Evolutionary conservation across 2,329 filamentous ascomycete species (phyloP), one percentile per base, ranked within the genome.

Genomic region (Daldinia eschscholtzii): DNA sequence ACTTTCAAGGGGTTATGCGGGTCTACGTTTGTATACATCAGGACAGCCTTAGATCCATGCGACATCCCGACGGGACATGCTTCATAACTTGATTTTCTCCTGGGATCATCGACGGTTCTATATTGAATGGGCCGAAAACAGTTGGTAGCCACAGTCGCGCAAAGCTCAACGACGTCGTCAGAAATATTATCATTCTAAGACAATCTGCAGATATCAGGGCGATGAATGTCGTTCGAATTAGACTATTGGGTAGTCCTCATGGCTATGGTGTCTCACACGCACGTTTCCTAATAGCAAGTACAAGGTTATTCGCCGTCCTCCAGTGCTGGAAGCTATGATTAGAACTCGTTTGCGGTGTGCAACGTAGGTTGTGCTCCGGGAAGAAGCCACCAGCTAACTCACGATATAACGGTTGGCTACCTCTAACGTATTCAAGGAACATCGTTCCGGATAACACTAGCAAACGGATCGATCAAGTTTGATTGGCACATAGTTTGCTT

Each of bases 11-110:
- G 46, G 26, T 35, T 50, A 28, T 57, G 65, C 63, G 57, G 62
- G 57, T 64, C 64, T 68, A 67, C 41, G 53, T 60, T 63, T 63
- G 69, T 71, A 68, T 70, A 68, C 64, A 52, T 53, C 61, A 37
- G 55, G 57, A 61, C 59, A 65, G 56, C 57, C 42, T 69, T 73
- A 58, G 66, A 55, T 56, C 37, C 62, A 74, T 77, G 74, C 75
- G 70, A 61, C 61, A 64, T 67, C 59, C 76, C 75, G 75, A 64
- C 68, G 69, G 73, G 52, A 71, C 39, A 39, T 61, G 57, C 67
- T 67, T 67, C 61, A 70, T 62, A 26, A 64, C 57, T 64, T 72
- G 55, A 33, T 48, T 20, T 42, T 59, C 60, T 60, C 50, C 37
- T 42, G 7, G 35, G 41, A 52, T 41, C 52, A 28, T 57, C 23